Percentiles rank a stretch among this genome's conserved stretches.
These are phyloP conservation scores for Colletotrichum sp. DNA, from an alignment of 2,329 filamentous ascomycete genomes.

Conservation along the genomic window DNA sequence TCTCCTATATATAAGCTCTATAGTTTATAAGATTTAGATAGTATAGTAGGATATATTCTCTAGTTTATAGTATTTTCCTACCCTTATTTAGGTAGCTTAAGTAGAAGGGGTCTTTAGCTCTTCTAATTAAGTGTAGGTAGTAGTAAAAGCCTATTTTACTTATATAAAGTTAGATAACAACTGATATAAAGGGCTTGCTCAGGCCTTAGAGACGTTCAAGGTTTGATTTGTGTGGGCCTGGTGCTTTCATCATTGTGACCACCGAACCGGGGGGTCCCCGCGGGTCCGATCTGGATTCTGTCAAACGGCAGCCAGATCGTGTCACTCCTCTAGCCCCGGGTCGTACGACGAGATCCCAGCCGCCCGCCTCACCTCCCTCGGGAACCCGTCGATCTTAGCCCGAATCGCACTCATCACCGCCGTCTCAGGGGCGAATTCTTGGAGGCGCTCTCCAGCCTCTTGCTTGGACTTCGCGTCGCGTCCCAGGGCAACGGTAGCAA, in stretches of 20 bases:
- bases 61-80: too few species aligned
- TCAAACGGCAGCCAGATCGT: constrained; percentile 15
- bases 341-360: background rate
- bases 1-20: too few species aligned
- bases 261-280: background rate
- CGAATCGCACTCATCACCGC: background rate
- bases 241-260: background rate
- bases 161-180: too few species aligned
- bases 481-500: background rate
- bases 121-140: too few species aligned
- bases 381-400: background rate
- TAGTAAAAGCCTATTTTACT: too few species aligned
- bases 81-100: too few species aligned
- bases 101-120: too few species aligned
- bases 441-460: background rate
- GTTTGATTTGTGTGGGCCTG: too few species aligned
- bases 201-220: too few species aligned
- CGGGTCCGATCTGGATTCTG: constrained; percentile 14
- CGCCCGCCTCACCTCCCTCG: background rate
- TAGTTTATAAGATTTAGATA: too few species aligned
- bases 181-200: too few species aligned
- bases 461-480: background rate
- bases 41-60: too few species aligned
- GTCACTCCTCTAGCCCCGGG: background rate
- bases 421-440: background rate